These are phyloP conservation scores for Podaxis sp. DNA, from an alignment of 768 basidiomycete genomes.

Conservation along the genomic window DNA sequence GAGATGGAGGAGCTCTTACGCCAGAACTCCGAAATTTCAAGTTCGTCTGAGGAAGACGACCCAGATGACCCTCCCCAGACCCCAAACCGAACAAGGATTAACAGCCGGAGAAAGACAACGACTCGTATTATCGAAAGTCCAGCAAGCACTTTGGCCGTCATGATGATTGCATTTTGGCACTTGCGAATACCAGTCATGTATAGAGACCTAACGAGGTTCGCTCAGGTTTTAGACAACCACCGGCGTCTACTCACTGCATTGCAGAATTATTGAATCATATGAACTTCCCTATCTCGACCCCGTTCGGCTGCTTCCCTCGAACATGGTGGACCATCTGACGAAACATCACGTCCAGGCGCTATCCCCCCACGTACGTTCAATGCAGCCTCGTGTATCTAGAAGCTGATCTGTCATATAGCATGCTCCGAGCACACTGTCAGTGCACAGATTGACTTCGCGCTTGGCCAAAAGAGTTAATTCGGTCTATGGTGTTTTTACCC, in stretches of 20 bases:
- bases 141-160: conserved; percentile 56
- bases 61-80: neutral
- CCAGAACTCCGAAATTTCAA: conserved; percentile 17
- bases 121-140: conserved; percentile 33
- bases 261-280: conserved; percentile 71
- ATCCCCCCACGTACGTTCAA: conserved; percentile 50
- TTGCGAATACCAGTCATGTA: conserved; percentile 75
- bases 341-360: conserved; percentile 65
- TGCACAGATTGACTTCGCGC: conserved; percentile 63
- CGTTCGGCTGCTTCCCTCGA: conserved; percentile 54
- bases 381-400: neutral
- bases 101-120: conserved; percentile 22
- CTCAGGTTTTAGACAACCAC: conserved; percentile 4
- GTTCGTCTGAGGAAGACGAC: conserved; percentile 20
- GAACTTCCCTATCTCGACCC: conserved; percentile 81
- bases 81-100: conserved; percentile 29
- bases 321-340: conserved; percentile 68
- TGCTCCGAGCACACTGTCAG: conserved; percentile 51
- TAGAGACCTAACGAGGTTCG: conserved; percentile 72
- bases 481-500: conserved; percentile 58
- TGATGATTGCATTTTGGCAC: conserved; percentile 78
- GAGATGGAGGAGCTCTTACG: conserved; percentile 19
- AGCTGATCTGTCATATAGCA: conserved; percentile 40
- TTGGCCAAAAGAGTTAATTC: conserved; percentile 57
- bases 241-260: conserved; percentile 2